Evolutionary conservation across 192 early-diverging fungal species (phyloP).

Genomic region (Backusella parvicylindrica): DNA sequence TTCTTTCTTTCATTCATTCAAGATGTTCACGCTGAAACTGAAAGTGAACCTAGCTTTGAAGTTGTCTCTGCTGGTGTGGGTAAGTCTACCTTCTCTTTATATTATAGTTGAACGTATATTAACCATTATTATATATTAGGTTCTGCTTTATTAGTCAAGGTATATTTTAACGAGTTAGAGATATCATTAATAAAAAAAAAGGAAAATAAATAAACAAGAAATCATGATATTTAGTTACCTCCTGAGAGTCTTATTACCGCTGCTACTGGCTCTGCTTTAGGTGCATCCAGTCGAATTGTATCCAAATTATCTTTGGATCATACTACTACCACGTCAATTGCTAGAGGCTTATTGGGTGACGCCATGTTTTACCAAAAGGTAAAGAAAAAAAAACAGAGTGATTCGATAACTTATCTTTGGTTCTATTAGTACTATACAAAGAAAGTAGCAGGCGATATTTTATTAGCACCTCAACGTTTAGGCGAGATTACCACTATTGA

Average conservation of each 20-base stretch:
- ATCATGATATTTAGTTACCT: constrained; percentile 41
- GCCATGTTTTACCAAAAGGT: constrained; percentile 42
- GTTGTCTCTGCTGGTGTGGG: constrained; percentile 48
- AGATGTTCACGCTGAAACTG: constrained; percentile 38
- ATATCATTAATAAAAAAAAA: neutral
- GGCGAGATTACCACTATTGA: constrained; percentile 64
- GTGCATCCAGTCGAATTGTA: constrained; percentile 42
- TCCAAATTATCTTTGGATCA: constrained; percentile 31
- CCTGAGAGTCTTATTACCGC: constrained; percentile 52
- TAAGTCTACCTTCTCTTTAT: constrained; percentile 2
- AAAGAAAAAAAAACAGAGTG: neutral
- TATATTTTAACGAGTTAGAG: neutral
- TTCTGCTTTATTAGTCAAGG: constrained; percentile 33
- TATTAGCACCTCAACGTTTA: constrained; percentile 58
- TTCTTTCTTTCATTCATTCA: constrained; percentile 4
- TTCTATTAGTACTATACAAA: constrained; percentile 52
- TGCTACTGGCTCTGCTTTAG: constrained; percentile 48
- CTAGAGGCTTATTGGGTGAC: constrained; percentile 31
- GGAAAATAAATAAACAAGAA: neutral
- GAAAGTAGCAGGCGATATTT: constrained; percentile 53
- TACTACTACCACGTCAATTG: constrained; percentile 24
- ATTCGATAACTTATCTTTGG: neutral
- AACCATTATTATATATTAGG: constrained; percentile 8
- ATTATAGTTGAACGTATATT: neutral
- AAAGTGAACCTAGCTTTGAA: constrained; percentile 50